Evolutionary conservation across 73 alveolate genomes (phyloP), one percentile per base, ranked within the genome.

Genomic region (Durusdinium trenchii): DNA sequence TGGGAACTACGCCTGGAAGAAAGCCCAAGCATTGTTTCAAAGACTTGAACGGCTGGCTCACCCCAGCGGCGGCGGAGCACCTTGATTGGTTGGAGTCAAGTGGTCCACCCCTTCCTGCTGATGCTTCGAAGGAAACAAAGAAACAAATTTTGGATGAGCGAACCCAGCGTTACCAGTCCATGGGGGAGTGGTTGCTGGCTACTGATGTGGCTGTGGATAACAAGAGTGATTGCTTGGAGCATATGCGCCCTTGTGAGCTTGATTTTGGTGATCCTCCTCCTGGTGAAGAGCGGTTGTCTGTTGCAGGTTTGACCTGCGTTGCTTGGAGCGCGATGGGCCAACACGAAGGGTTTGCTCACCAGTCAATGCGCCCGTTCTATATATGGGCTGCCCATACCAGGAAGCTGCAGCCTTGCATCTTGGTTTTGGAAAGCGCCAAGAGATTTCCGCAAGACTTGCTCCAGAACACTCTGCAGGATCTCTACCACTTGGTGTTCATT

Each of bases 271-370:
- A 48, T n/a, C 35, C 64, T 30, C 62, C 43, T n/a, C 52, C 30
- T 36, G 86, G 51, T 35, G 86, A 32, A 36, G 36, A 36, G 32
- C 36, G 43, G 64, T 3, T 79, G 60, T 61, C 20, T 20, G 90
- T 79, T 35, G 90, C 90, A 43, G 90, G 90, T 18, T 42, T 79
- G 36, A 79, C 90, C 9, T 79, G 90, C 62, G 90, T 79, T 38
- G 90, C 64, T 42, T 79, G 20, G 20, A 18, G 46, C 46, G 9
- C 48, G 43, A 40, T 40, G 62, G 90, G 90, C 38, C 40, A 79
- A 28, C 90, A 79, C 30, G 90, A 79, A 42, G 90, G 90, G 54
- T 40, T 43, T 45, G 90, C 46, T 64, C 90, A 79, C 54, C 35
- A 46, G 54, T 43, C 64, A 61, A 79, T 79, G 90, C 60, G 90